Evolutionary conservation across 1,284 basidiomycete genomes (phyloP).

Genomic region (Ceratobasidium sp.): DNA sequence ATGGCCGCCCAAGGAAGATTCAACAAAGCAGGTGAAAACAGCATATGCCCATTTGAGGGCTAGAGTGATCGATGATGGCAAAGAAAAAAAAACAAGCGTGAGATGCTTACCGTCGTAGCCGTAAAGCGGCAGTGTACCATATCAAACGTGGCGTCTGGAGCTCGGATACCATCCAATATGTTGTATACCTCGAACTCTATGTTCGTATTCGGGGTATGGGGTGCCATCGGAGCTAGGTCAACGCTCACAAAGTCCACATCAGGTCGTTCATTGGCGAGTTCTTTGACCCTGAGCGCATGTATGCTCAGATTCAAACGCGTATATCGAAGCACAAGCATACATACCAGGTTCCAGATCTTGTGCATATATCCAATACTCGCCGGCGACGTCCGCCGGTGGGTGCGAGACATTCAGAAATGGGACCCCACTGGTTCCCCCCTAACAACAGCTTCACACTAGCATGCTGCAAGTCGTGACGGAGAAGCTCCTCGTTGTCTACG

Average conservation of each 20-base stretch:
- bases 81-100: constrained; percentile 24
- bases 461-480: constrained; percentile 36
- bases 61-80: constrained; percentile 30
- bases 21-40: constrained; percentile 38
- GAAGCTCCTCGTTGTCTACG: constrained; percentile 40
- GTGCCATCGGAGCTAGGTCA: constrained; percentile 40
- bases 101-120: constrained; percentile 37
- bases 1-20: constrained; percentile 31
- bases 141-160: constrained; percentile 40
- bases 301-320: constrained; percentile 23
- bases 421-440: constrained; percentile 40
- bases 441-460: constrained; percentile 37
- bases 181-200: constrained; percentile 42
- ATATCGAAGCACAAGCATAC: neutral
- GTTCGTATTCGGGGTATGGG: constrained; percentile 41
- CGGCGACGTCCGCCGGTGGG: constrained; percentile 37
- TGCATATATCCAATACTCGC: constrained; percentile 42
- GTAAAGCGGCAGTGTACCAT: constrained; percentile 40
- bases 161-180: constrained; percentile 39
- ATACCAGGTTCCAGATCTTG: constrained; percentile 42
- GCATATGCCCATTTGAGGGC: constrained; percentile 28
- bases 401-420: constrained; percentile 30
- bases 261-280: constrained; percentile 40
- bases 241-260: constrained; percentile 43
- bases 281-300: constrained; percentile 39